Base-by-base conservation (phyloP, 768 basidiomycete genomes). In the Rubroboletus pulcherrimus region DNA sequence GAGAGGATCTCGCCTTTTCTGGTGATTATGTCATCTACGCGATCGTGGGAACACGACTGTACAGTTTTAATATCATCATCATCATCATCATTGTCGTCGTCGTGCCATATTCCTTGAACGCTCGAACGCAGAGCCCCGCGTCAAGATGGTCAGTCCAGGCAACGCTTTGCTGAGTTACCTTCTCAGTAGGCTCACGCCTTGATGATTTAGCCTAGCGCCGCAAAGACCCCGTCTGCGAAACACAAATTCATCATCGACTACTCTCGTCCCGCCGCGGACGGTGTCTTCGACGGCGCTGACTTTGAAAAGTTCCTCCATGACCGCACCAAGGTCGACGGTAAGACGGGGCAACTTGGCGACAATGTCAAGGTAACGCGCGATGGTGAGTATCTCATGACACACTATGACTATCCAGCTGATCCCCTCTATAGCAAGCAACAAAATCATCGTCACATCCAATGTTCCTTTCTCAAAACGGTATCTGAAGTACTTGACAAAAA, bases 401-500 rank as follows among this genome's bases (percentile, higher is more conserved):
- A 6, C 34, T 19, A 34, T 57, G 4, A 54, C 30, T n/a, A 40
- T 38, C 37, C 26, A 24, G 29, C 51, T 42, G 46, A 61, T 46
- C 38, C 46, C 37, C 51, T 21, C 38, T 55, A 21, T 59, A 91
- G 89, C 85, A 60, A 84, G 83, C 74, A 86, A 78, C 69, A 92
- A 87, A 77, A 81, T 98, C 73, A 88, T 85, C 53, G 84, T 98
- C 63, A 85, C 87, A 49, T 87, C 93, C 51, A 86, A 78, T 68
- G 86, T 96, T 71, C 86, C 92, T 54, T 89, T 98, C 77, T 98
- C 96, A 49, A 98, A 98, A 79, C 84, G 92, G 54, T 98, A 97
- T 76, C 86, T 98, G 72, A 98, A 98, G 77, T 99, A 98, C 78
- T 81, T 98, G 58, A 98, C 96, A 60, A 98, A 98, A 83, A 96